A percentile compares a stretch with the other conserved stretches of the same genome.
phyloP scores from a whole-genome alignment of 306 rosid genomes.

The Cucurbita argyrosperma region DNA sequence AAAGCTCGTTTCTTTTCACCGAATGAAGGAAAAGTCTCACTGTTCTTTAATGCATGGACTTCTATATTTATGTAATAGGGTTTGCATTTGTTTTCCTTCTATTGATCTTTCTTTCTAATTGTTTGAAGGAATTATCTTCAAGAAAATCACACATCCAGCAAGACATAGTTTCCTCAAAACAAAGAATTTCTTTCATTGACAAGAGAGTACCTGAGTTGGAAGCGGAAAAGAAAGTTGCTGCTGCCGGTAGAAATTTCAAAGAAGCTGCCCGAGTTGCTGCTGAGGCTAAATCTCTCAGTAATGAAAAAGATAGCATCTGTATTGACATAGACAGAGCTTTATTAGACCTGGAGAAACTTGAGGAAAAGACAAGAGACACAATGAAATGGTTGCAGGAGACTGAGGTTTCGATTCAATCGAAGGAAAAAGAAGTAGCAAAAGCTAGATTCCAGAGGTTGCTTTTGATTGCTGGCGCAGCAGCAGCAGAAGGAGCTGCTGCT shows the following conservation, averaged over 20 bases:
- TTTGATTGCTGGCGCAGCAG: constrained; percentile 43
- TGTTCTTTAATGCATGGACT: neutral
- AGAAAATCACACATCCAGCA: constrained; percentile 65
- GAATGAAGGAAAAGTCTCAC: too few species aligned
- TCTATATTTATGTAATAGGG: neutral
- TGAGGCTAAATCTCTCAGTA: constrained; percentile 48
- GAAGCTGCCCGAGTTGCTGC: constrained; percentile 76
- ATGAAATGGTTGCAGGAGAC: constrained; percentile 42
- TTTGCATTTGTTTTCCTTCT: neutral
- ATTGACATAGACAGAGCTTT: constrained; percentile 27
- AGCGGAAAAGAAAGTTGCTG: constrained; percentile 73
- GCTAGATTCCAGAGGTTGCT: constrained; percentile 59
- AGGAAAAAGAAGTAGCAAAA: constrained; percentile 62
- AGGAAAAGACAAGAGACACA: constrained; percentile 44
- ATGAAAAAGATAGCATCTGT: constrained; percentile 48
- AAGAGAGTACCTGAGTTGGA: constrained; percentile 79
- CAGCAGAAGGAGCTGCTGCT: constrained; percentile 56
- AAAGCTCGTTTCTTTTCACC: too few species aligned
- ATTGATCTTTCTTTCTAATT: constrained; percentile 5
- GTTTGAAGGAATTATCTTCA: constrained; percentile 57
- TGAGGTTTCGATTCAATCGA: constrained; percentile 39
- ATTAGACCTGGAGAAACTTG: constrained; percentile 48
- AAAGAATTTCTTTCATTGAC: constrained; percentile 49
- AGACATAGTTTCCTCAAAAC: constrained; percentile 52
- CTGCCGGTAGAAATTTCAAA: constrained; percentile 67